Percentiles rank a stretch among this genome's conserved stretches.
Conservation (phyloP, 768 basidiomycete genomes). For the Leccinum barrowsii region DNA sequence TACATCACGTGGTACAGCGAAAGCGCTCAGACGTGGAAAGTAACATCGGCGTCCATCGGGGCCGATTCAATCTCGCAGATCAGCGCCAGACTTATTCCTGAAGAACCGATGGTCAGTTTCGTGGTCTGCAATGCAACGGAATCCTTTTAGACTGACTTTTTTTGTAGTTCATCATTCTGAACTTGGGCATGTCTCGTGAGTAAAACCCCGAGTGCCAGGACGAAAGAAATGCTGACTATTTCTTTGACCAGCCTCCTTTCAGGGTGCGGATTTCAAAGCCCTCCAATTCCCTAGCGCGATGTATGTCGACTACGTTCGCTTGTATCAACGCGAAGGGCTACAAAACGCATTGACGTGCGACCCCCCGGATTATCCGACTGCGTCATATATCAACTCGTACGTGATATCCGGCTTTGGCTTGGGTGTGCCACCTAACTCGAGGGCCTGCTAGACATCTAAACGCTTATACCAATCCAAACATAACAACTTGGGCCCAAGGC, state of each 20-base stretch:
- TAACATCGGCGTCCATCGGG: slow-evolving; percentile 63
- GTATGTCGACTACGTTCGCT: slow-evolving; percentile 86
- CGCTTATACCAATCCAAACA: slow-evolving; percentile 75
- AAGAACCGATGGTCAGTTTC: slow-evolving; percentile 86
- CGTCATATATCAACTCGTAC: slow-evolving; percentile 70
- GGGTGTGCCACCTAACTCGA: slow-evolving; percentile 6
- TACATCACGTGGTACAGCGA: slow-evolving; percentile 83
- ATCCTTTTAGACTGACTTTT: slow-evolving; percentile 6
- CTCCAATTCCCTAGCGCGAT: slow-evolving; percentile 76
- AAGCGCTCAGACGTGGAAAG: slow-evolving; percentile 66
- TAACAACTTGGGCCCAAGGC: slow-evolving; percentile 81
- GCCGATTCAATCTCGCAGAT: slow-evolving; percentile 59
- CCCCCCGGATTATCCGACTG: slow-evolving; percentile 74
- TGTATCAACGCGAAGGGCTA: slow-evolving; percentile 78
- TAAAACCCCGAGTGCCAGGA: background rate
- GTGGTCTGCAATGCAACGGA: background rate
- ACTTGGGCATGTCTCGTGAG: slow-evolving; percentile 73
- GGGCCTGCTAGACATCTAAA: slow-evolving; percentile 33
- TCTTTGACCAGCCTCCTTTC: slow-evolving; percentile 52
- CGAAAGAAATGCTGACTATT: slow-evolving; percentile 3
- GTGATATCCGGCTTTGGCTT: slow-evolving; percentile 14
- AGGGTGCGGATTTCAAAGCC: slow-evolving; percentile 64
- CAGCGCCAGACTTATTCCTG: slow-evolving; percentile 64
- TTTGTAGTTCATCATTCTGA: slow-evolving; percentile 75
- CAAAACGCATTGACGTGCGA: slow-evolving; percentile 72